Base-by-base conservation (phyloP, 2,329 filamentous ascomycete species). In the Colletotrichum navitas region DNA sequence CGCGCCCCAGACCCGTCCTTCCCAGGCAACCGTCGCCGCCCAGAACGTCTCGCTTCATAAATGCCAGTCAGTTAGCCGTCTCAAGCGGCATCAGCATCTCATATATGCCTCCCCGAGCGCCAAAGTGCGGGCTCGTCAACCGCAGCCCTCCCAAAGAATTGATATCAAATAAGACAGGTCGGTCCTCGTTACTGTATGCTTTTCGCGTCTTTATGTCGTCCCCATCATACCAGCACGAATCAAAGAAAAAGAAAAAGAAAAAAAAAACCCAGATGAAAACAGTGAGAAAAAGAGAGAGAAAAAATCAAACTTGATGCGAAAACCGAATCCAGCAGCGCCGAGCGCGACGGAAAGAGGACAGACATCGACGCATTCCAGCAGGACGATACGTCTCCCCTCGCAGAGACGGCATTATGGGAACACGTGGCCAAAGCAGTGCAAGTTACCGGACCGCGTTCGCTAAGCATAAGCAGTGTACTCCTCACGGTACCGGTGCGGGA, bases 401-500 rank as follows among this genome's bases (percentile, higher is more conserved):
- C 45, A 26, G 43, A 67, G 51, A 60, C 54, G 39, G 45, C 54
- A 39, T 32, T n/a, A 18, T 45, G 18, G 21, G 5, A 43, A 24
- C 21, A 12, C 16, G 47, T 26, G 29, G 2, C n/a, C 54, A 21
- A 59, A n/a, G 32, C 32, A 26, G 58, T 11, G 16, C 52, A 68
- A 36, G 21, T 26, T 4, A 41, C 51, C 45, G 21, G 11, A 14
- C 10, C 8, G 32, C 45, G 8, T 26, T 18, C 2, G 5, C n/a
- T 60, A 18, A 7, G 32, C 54, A 14, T 58, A 54, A 6, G 26
- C 58, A 18, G 36, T 41, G n/a, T 49, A 59, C 16, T 77, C 75
- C 34, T 79, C 78, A 26, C 74, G 77, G 45, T 76, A 76, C 32
- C 76, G 73, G 67, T 80, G 61, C 71, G 72, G 72, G 63, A 74